These are phyloP conservation scores for Bolboschoenoplectus hybrid DNA, from an alignment of 202 grass and related monocot species.

Conservation along the genomic window DNA sequence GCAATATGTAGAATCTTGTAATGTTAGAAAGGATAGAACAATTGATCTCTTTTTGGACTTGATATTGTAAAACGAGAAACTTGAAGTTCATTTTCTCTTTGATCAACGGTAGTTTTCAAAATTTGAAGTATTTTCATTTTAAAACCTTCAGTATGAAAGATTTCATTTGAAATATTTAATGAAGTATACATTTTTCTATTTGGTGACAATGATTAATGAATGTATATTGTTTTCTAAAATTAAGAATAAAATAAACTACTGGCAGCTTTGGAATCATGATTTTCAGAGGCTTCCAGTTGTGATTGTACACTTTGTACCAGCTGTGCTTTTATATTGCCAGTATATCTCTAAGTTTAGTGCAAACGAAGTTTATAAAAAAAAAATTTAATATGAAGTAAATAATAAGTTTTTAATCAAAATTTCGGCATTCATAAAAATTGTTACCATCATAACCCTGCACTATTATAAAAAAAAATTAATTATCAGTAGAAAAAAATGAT, in stretches of 20 bases:
- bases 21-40: constrained; percentile 5
- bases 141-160: neutral
- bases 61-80: neutral
- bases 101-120: neutral
- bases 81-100: constrained; percentile 25
- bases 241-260: neutral
- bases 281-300: neutral
- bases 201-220: neutral
- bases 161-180: neutral
- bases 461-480: no score
- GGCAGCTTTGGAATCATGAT: neutral
- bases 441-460: no score
- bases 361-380: neutral
- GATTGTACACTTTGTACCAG: neutral
- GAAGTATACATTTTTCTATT: neutral
- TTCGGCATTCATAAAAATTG: no score
- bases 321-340: neutral
- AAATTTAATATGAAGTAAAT: no score
- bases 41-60: neutral
- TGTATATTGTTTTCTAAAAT: neutral
- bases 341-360: neutral
- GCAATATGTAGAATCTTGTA: constrained; percentile 32
- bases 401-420: no score
- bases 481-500: no score
- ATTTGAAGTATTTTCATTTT: neutral